Base-by-base conservation (phyloP, 495 filamentous ascomycete species). In the Aspergillus baeticus region DNA sequence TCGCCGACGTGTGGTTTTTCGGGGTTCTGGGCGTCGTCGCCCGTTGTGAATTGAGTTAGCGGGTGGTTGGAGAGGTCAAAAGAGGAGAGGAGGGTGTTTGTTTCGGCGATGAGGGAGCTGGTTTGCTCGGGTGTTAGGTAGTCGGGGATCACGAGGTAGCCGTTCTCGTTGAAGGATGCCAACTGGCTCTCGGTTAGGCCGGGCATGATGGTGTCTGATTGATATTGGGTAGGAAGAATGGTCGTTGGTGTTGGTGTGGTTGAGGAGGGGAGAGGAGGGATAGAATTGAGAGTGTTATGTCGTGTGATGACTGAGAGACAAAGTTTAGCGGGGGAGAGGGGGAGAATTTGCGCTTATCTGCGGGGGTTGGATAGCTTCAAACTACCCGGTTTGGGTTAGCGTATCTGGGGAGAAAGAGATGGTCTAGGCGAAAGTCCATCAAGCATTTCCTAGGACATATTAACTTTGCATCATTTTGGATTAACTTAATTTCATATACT, bases 1-100 rank as follows among this genome's bases (percentile, higher is more conserved):
- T 98, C 94, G 56, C 94, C 92, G 20, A 97, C 88, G 72, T 98
- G 94, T 15, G 58, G 50, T 36, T 62, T 55, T 45, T 69, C 64
- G 48, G 58, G 44, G 21, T 35, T 47, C 44, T 38, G 35, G 22
- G 67, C 62, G 55, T 84, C 79, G 42, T 83, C 78, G 63, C 91
- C 92, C 1, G 92, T 96, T 14, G 85, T 86, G 82, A 98, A 98
- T 64, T 84, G 86, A 2, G 94, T 98, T 77, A 98, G 84, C 0
- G 94, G 94, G 74, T 98, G 94, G 20, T 84, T 80, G 26, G 84
- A 76, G 5, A 98, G 77, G 23, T 81, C 72, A 77, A 98, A 91
- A 51, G 79, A 77, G 51, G 85, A 73, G 49, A 98, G 88, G 55
- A 96, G 83, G 33, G 72, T 65, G 63, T 86, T 75, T 10, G 91